Percentiles rank a stretch among this genome's conserved stretches.
Conservation (phyloP, 495 filamentous ascomycete species). For the Gamarada debralockiae region DNA sequence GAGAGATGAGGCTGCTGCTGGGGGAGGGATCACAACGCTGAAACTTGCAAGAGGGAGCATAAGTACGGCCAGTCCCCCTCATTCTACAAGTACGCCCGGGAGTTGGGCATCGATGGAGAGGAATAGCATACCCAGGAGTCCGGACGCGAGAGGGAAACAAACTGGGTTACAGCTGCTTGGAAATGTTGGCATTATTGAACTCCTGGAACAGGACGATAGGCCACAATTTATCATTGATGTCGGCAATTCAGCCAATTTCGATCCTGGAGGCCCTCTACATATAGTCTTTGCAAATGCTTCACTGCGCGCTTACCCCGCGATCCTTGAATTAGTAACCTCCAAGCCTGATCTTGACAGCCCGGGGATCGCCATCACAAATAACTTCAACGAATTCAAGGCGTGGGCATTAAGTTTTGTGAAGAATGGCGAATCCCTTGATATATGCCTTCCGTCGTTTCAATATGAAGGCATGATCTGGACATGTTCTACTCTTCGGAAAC, state of each 20-base stretch:
- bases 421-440: slow-evolving; percentile 40
- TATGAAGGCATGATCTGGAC: slow-evolving; percentile 59
- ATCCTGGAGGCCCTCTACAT: slow-evolving; percentile 42
- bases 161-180: slow-evolving; percentile 43
- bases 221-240: slow-evolving; percentile 68
- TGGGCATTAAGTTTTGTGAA: slow-evolving; percentile 54
- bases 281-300: slow-evolving; percentile 56
- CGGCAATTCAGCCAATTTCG: slow-evolving; percentile 45
- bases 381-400: slow-evolving; percentile 54
- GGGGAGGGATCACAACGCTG: slow-evolving; percentile 55
- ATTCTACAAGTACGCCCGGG: slow-evolving; percentile 44
- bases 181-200: slow-evolving; percentile 56
- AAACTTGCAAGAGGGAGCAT: slow-evolving; percentile 58
- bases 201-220: slow-evolving; percentile 63
- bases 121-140: slow-evolving; percentile 32
- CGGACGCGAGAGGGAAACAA: slow-evolving; percentile 36
- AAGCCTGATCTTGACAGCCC: slow-evolving; percentile 29
- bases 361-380: slow-evolving; percentile 30
- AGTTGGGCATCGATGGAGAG: slow-evolving; percentile 42
- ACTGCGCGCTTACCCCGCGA: slow-evolving; percentile 39
- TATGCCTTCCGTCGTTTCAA: slow-evolving; percentile 43
- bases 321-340: slow-evolving; percentile 47
- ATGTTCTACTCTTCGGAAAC: slow-evolving; percentile 56
- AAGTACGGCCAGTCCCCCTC: slow-evolving; percentile 38
- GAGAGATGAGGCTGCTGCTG: slow-evolving; percentile 47